Evolutionary conservation across 2,329 filamentous ascomycete species (phyloP), one percentile per base, ranked within the genome.

Genomic region (Clarireedia sp.): DNA sequence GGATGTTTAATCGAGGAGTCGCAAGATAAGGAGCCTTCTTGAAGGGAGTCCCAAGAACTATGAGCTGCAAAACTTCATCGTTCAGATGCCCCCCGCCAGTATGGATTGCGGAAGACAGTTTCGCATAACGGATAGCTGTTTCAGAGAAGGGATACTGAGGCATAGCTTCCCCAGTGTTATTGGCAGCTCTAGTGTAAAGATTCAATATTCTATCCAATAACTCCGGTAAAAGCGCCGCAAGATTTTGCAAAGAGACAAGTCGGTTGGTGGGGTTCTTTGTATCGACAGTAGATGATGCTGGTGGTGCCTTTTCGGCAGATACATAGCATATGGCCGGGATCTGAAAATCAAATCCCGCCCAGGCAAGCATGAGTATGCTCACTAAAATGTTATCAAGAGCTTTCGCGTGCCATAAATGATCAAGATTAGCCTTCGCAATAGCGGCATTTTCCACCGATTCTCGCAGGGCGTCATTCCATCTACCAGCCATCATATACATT

Each of bases 371-470:
- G 41, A 97, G 68, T 62, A 97, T 78, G 66, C 87, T 90, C 24
- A 95, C 78, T 47, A 94, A 74, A 58, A 95, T 89, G 26, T 91
- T 83, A 68, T 99, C 95, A 19, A 99, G 76, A 1, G 90, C 91
- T 71, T 97, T 97, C 17, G 89, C 94, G 72, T 96, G 90, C 92
- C 94, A 99, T n/a, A 97, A 70, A 70, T 96, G 89, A 71, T 99
- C 94, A 64, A 90, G 91, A 57, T 88, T 80, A 38, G 83, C 84
- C 64, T 89, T 86, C 16, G 90, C 86, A 63, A 86, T 82, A 9
- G 81, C 80, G 2, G 88, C 90, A 53, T 87, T 89, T 58, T 96
- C 92, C 9, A 83, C 77, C 21, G 96, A 79, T 67, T 95, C 89
- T 68, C 83, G 87, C 46, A 97, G 71, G 7, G 92, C 91, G 72